Evolutionary conservation across 2,329 filamentous ascomycete genomes (phyloP), one percentile per base, ranked within the genome.

Genomic region (Botrytis elliptica): DNA sequence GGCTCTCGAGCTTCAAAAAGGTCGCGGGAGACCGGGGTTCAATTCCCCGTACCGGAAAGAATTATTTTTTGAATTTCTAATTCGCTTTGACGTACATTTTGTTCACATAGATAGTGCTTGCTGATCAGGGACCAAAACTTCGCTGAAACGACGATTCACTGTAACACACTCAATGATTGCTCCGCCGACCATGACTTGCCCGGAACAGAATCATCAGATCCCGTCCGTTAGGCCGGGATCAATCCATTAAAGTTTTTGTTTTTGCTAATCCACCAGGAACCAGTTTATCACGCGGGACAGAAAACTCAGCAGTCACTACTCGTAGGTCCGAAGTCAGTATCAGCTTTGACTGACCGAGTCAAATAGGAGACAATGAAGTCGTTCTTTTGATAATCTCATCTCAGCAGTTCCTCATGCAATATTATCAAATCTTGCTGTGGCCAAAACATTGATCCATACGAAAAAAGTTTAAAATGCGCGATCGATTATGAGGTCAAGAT

Each of bases 21-120:
- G 29, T 55, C 57, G 64, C 64, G 64, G 64, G 64, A 49, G 33
- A 33, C 29, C 63, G 42, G 40, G 42, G 64, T 49, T 66, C 64
- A 66, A 66, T 49, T 38, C 46, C 66, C 49, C 66, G 66, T 69
- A 69, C 66, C 49, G 36, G 49, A 69, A 57, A 3, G 0, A n/a
- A 0, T 0, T 0, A 2, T 3, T 3, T 33, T 42, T 33, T 3
- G 12, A 0, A n/a, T 18, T 25, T 29, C 10, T 0, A 8, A 9
- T 3, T 9, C n/a, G 7, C 18, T 29, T 29, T 3, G n/a, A 3
- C n/a, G 9, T 9, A 57, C 18, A 55, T 9, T 29, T 57, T 57
- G 52, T 9, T 33, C 52, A 25, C 0, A 29, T 14, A 29, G 52
- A 29, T 14, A 29, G 52, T 52, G 25, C 10, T 25, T 52, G 25